Conservation (phyloP, 139 green algal species). For the Eudorina sp. region DNA sequence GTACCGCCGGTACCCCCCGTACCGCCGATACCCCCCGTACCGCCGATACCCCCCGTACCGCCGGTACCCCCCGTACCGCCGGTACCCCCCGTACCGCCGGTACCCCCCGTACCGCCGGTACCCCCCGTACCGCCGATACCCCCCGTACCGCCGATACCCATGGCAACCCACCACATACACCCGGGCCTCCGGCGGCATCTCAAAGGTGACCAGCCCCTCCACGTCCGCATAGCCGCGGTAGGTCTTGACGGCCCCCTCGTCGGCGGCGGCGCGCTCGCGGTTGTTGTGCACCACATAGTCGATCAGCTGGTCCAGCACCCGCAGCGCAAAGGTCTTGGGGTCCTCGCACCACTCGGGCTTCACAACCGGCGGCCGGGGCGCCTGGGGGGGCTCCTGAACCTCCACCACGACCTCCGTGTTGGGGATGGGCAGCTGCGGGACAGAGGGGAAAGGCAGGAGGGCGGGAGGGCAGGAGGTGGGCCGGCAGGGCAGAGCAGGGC, state of each 20-base stretch:
- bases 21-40: no score
- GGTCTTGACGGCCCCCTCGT: conserved; percentile 13
- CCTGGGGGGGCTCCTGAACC: conserved; percentile 29
- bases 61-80: no score
- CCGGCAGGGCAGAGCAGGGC: no score
- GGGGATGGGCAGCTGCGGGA: conserved; percentile 25
- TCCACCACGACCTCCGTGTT: conserved; percentile 32
- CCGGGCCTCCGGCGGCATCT: conserved; percentile 42
- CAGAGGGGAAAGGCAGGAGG: not conserved
- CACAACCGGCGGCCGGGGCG: conserved; percentile 58
- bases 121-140: no score
- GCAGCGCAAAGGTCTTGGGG: conserved; percentile 38
- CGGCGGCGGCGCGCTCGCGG: not conserved
- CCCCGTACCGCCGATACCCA: no score
- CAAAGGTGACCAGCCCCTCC: conserved; percentile 52
- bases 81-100: no score
- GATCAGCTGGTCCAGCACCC: conserved; percentile 63
- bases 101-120: no score
- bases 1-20: no score
- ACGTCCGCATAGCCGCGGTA: conserved; percentile 29
- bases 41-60: no score
- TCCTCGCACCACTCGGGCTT: conserved; percentile 66
- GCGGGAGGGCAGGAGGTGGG: not conserved
- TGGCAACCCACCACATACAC: conserved; percentile 24
- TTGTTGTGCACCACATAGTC: conserved; percentile 61